Base-by-base conservation (phyloP, 2,329 filamentous ascomycete genomes). In the Lasiodiplodia hormozganensis region DNA sequence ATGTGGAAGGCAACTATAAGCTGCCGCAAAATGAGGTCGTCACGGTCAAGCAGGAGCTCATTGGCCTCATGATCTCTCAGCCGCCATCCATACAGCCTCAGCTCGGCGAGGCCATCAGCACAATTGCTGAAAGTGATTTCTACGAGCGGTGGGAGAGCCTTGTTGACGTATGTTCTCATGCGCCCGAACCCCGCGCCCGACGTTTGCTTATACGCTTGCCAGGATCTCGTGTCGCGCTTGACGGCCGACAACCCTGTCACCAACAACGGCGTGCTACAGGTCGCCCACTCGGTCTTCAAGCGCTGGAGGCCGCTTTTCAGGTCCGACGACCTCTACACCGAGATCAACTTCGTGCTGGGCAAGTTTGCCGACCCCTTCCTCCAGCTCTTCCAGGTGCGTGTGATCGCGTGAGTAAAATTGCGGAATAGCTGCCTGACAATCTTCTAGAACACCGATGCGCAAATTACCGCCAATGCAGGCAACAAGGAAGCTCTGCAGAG, bases 81-180 rank as follows among this genome's bases (percentile, higher is more conserved):
- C 96, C 95, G 4, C 80, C 92, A 21, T 91, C 89, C 70, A 92
- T 99, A 72, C 96, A 98, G 82, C 89, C 93, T 70, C 96, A 99
- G 82, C 87, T 99, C 47, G 96, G 96, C 73, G 96, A 98, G 78
- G 94, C 96, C 71, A 96, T 98, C 80, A 97, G 95, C 82, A 89
- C 96, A 74, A 98, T 99, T 75, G 96, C 96, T 70, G 95, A 98
- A 81, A 98, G 94, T 73, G 96, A 99, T 80, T 99, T 99, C 81
- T 99, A 92, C 91, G 86, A 92, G 80, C 87, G 92, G 76, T 99
- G 96, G 96, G 92, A 98, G 76, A 97, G 94, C n/a, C 86, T 99
- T 70, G 94, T 97, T 65, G 88, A 92, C 83, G 90, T 92, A 80
- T 72, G 85, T 76, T 51, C 25, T 16, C 34, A 23, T n/a, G 10